Evolutionary conservation across 2,329 filamentous ascomycete genomes (phyloP).

Genomic region (Talaromyces atroroseus): DNA sequence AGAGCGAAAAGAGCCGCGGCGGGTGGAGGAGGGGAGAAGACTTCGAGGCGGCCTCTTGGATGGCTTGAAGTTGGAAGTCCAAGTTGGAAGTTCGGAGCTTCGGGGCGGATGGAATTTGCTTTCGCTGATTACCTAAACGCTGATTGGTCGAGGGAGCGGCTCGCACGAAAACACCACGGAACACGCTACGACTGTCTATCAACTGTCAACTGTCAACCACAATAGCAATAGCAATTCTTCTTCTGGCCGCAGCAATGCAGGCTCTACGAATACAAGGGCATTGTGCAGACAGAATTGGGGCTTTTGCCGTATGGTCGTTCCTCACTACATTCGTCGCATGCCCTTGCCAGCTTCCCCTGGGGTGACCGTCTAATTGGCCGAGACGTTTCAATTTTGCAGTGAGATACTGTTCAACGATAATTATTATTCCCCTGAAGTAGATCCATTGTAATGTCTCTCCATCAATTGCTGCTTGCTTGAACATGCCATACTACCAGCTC

Average conservation of each 20-base stretch:
- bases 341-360: too few relatives aligned
- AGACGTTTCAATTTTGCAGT: too few relatives aligned
- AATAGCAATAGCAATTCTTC: neutral
- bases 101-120: constrained; percentile 27
- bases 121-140: constrained; percentile 14
- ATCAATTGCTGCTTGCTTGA: neutral
- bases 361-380: too few relatives aligned
- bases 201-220: neutral
- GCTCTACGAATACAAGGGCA: neutral
- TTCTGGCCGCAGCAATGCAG: neutral
- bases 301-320: too few relatives aligned
- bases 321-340: too few relatives aligned
- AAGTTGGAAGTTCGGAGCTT: constrained; percentile 22
- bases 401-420: too few relatives aligned
- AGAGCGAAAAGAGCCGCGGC: constrained; percentile 28
- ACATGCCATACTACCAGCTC: neutral
- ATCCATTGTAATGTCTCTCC: neutral
- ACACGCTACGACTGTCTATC: neutral
- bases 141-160: constrained; percentile 30
- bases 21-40: constrained; percentile 24
- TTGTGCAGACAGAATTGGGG: neutral
- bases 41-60: constrained; percentile 21
- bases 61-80: constrained; percentile 24
- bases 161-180: constrained; percentile 18
- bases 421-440: neutral